Evolutionary conservation across 257 asterid genomes (phyloP), one percentile per base, ranked within the genome.

Genomic region (Fraxinus excelsior): DNA sequence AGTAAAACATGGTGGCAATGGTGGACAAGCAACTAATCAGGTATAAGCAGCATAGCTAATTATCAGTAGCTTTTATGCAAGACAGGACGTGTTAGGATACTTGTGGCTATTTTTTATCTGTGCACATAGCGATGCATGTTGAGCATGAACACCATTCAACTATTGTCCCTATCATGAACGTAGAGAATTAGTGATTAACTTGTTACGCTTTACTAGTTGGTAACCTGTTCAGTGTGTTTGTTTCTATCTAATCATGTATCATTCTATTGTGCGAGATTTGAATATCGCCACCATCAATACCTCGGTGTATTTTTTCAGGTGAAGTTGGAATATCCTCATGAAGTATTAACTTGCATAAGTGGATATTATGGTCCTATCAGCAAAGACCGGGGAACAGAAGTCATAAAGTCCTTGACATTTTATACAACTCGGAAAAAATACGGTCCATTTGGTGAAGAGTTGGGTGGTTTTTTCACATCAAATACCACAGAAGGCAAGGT

Each of bases 401-500:
- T 86, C 23, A 80, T 93, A 9, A 87, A 81, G 1, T 93, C 98
- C 14, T 75, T 93, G 79, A 90, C 90, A 0, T 91, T 93, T 38
- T 84, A 91, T 72, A 90, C 89, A 0, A 87, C 82, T 56, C 87
- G 95, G 78, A 85, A 79, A 82, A 89, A 78, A 13, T 78, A 79
- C 44, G 98, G 98, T 16, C 96, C 98, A 0, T 90, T 86, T 65
- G 96, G 97, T 0, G 92, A 90, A 65, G 96, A 93, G 68, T 1
- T 83, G 5, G 97, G 96, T 18, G 85, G 84, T 28, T 90, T 86
- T 75, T 91, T 93, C 80, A 80, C 88, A 3, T 91, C 97, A 66
- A 85, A 91, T 13, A 91, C 86, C 34, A 91, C 98, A 0, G 85
- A 93, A 78, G 97, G 97, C 18, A 93, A 90, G 79, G 97, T 91